Evolutionary conservation across 2,329 filamentous ascomycete genomes (phyloP), one percentile per base, ranked within the genome.

Genomic region (Alternaria triticina): DNA sequence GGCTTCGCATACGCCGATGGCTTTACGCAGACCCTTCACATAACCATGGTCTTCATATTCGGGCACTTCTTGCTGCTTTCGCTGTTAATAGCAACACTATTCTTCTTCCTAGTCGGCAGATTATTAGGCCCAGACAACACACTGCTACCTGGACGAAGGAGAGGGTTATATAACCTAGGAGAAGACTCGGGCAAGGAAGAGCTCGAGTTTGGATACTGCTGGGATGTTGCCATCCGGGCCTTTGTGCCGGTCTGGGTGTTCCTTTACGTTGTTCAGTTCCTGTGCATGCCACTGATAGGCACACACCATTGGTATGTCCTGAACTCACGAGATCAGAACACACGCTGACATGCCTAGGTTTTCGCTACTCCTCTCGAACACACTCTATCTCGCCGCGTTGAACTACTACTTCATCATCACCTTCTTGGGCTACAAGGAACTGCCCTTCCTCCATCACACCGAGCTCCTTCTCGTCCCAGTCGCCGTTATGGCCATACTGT

Each of bases 201-300:
- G 63, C 77, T 91, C 65, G 89, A 91, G 73, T 91, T 91, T 79
- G 89, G 89, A 57, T 91, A 91, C 75, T 91, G 89, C 77, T 91
- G 90, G 79, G 89, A 91, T 80, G 89, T 90, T 20, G 86, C 87
- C 1, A 91, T 90, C 43, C 83, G 89, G 40, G 88, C 89, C 0
- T 91, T 90, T 77, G 88, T 91, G 68, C 88, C 89, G 0, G 83
- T 90, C 5, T 91, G 89, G 83, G 83, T 89, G 25, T 88, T 90
- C 72, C 82, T 91, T 25, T 90, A 90, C 68, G 87, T 90, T 51
- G 80, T 90, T 44, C 89, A 91, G 71, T 91, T 90, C 76, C 78
- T 91, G 45, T 84, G 90, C 62, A 88, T 91, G 80, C 89, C 89
- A 20, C 78, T 90, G 44, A 81, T 88, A 45, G 83, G 84, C 2